Conservation (phyloP, 371 early-diverging fungal genomes). For the Mucor saturninus region DNA sequence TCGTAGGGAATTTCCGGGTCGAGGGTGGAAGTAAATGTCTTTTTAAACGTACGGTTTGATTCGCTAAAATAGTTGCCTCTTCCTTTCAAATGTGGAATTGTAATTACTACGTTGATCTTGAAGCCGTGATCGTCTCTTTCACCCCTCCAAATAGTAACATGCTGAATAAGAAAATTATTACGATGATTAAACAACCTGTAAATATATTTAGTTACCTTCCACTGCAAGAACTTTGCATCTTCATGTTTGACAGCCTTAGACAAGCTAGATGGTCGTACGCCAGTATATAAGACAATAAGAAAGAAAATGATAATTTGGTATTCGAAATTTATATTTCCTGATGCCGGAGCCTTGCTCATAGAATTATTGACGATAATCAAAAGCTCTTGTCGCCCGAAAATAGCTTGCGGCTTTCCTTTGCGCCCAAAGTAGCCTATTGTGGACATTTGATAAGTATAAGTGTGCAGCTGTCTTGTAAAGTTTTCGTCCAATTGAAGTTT, state of each 20-base stretch:
- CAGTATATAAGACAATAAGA: neutral
- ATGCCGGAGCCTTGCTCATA: neutral
- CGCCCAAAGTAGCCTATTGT: neutral
- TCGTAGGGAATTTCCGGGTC: neutral
- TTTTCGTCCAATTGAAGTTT: too few species aligned
- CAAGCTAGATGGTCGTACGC: neutral
- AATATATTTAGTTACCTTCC: too few species aligned
- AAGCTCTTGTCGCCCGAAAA: neutral
- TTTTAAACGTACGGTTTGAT: neutral
- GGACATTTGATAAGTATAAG: neutral
- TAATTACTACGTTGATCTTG: neutral
- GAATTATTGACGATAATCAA: neutral
- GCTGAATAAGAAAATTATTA: too few species aligned
- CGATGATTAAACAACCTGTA: too few species aligned
- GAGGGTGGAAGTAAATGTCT: neutral
- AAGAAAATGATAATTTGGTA: neutral
- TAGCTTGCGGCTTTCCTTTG: neutral
- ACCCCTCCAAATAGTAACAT: neutral
- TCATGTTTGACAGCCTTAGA: neutral
- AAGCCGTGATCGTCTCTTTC: neutral
- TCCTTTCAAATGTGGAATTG: neutral
- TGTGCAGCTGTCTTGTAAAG: too few species aligned
- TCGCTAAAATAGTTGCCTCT: neutral
- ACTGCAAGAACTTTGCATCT: neutral
- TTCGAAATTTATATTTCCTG: neutral